Evolutionary conservation across 345 rosid species (phyloP).

Genomic region (Jatropha curcas): DNA sequence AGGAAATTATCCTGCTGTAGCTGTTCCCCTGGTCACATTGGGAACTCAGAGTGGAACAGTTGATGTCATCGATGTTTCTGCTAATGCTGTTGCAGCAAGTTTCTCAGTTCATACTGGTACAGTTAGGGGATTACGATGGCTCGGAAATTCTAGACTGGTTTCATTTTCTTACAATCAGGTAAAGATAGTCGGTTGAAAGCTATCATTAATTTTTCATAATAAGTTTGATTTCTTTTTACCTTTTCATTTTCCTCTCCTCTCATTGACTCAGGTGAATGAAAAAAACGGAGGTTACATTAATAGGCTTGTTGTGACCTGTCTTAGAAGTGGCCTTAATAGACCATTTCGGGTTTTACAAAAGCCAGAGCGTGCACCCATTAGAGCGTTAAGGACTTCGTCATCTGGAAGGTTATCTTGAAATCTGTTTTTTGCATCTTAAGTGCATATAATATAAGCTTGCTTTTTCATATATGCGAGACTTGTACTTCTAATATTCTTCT

Average conservation of each 20-base stretch:
- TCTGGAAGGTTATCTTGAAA: slow-evolving; percentile 78
- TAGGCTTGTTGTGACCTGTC: slow-evolving; percentile 85
- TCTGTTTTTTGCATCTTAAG: slow-evolving; percentile 16
- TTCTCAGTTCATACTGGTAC: slow-evolving; percentile 72
- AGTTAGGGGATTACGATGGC: slow-evolving; percentile 94
- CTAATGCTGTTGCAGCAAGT: slow-evolving; percentile 86
- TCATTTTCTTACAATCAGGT: slow-evolving; percentile 89
- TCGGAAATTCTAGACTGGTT: slow-evolving; percentile 95
- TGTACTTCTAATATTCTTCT: neutral
- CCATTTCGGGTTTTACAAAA: slow-evolving; percentile 88
- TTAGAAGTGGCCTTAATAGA: slow-evolving; percentile 91
- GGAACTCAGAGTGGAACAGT: slow-evolving; percentile 92
- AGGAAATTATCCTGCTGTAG: slow-evolving; percentile 84
- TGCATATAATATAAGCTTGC: slow-evolving; percentile 1
- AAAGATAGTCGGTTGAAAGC: slow-evolving; percentile 4
- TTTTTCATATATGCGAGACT: neutral
- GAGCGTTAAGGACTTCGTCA: slow-evolving; percentile 94
- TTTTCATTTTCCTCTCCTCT: neutral
- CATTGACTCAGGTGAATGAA: slow-evolving; percentile 68
- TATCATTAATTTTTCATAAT: neutral
- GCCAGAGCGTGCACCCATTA: slow-evolving; percentile 93
- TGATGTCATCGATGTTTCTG: slow-evolving; percentile 89
- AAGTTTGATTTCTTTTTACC: neutral
- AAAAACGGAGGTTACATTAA: slow-evolving; percentile 91
- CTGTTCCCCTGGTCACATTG: slow-evolving; percentile 96